Percentiles rank a stretch among this genome's conserved stretches.
Conservation (phyloP, 768 basidiomycete species). For the Tylopilus plumbeoviolaceoides region DNA sequence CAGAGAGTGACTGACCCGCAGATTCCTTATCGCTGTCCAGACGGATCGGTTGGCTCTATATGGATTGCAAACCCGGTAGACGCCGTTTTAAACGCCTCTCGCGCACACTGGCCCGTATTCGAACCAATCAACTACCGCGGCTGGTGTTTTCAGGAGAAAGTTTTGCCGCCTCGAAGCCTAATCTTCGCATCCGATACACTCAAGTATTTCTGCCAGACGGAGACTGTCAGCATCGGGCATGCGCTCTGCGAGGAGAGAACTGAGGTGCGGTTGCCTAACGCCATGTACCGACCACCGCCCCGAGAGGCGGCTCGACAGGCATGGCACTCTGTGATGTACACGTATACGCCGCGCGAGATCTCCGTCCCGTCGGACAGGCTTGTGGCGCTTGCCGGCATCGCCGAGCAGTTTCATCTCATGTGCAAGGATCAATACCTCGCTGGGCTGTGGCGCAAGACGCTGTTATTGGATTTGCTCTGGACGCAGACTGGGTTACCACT, state of each 20-base stretch:
- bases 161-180: not conserved
- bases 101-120: not conserved
- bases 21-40: not conserved
- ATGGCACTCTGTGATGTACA: not conserved
- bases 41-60: not conserved
- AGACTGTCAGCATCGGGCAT: not conserved
- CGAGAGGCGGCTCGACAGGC: no score
- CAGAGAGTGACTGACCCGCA: not conserved
- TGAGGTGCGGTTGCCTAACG: not conserved
- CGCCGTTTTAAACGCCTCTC: not conserved
- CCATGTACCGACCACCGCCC: not conserved
- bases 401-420: not conserved
- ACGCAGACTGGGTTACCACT: not conserved
- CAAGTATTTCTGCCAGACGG: conserved; percentile 1
- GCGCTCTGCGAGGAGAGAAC: not conserved
- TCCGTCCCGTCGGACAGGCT: not conserved
- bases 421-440: not conserved
- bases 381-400: not conserved
- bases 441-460: not conserved
- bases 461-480: not conserved
- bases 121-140: conserved; percentile 1
- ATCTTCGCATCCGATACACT: not conserved
- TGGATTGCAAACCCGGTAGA: not conserved
- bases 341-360: not conserved
- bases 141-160: conserved; percentile 3